A percentile compares a stretch with the other conserved stretches of the same genome.
Evolutionary conservation across 192 early-diverging fungal genomes (phyloP).

Genomic region (Coemansia sp.): DNA sequence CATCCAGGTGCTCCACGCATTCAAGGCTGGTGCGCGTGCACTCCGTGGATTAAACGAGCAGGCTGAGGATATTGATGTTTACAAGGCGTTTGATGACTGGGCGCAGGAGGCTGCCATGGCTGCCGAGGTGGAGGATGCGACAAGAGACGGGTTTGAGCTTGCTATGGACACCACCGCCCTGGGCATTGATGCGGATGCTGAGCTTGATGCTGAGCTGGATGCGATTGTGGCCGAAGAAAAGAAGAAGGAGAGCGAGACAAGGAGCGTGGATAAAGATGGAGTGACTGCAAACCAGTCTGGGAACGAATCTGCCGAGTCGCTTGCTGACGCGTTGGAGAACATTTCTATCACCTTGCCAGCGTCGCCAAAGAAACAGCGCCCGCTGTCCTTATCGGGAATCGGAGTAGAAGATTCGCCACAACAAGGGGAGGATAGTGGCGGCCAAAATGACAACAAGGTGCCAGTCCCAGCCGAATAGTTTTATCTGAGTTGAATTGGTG

Average conservation of each 20-base stretch:
- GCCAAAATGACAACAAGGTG: background rate
- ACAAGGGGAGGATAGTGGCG: background rate
- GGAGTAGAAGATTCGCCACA: background rate
- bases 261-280: background rate
- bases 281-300: background rate
- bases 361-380: background rate
- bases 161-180: constrained; percentile 1
- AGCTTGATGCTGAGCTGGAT: constrained; percentile 45
- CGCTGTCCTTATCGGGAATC: background rate
- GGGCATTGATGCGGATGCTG: constrained; percentile 14
- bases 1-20: constrained; percentile 31
- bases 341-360: constrained; percentile 10
- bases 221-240: constrained; percentile 22
- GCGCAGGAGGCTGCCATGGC: constrained; percentile 28
- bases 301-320: background rate
- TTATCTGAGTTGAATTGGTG: too few relatives aligned
- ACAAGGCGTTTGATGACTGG: constrained; percentile 30
- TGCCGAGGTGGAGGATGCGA: constrained; percentile 13
- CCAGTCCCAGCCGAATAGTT: constrained; percentile 1
- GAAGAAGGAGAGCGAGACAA: background rate
- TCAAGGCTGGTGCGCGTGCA: constrained; percentile 29
- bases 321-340: constrained; percentile 16
- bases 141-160: constrained; percentile 9
- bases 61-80: constrained; percentile 6
- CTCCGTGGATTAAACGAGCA: constrained; percentile 24